Evolutionary conservation across 306 rosid genomes (phyloP), one percentile per base, ranked within the genome.

Genomic region (Aeschynomene evenia): DNA sequence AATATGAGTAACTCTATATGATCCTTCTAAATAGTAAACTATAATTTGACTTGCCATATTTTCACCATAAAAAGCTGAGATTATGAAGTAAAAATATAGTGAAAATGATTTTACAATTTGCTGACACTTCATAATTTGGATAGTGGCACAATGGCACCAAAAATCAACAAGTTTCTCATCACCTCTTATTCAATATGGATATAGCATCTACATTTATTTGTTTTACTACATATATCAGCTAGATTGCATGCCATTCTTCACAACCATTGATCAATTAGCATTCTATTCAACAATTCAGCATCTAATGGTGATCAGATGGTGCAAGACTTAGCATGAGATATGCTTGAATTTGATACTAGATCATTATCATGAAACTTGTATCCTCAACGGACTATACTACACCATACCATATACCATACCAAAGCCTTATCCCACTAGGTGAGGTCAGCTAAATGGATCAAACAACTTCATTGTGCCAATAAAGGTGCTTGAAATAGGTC

Each of bases 171-270:
- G 39, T 39, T 78, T 42, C 42, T 9, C 37, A 68, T 34, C 12
- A 64, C 12, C 55, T 9, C 42, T 52, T 49, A 21, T 40, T 59
- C 43, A 50, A 10, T 9, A 39, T 39, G 56, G 53, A 9, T 53
- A 37, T 19, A 52, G 36, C 48, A 52, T 73, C 28, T 42, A 19
- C 40, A 9, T 6, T 5, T 39, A 39, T 52, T 26, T 7, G 13
- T 63, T 63, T 73, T 40, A 53, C 33, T 19, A 26, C 12, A 51
- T 40, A 63, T 43, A 31, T 29, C 22, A 51, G 39, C 28, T 42
- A 60, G 7, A 36, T 34, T 22, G 57, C 14, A 48, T 63, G 62
- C 58, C 23, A 36, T 55, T 45, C 33, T 15, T 74, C 72, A 64
- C 39, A 63, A 40, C 48, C 19, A 74, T 28, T 6, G 7, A 74